Conservation (phyloP, 257 asterid genomes). For the Lavandula angustifolia region DNA sequence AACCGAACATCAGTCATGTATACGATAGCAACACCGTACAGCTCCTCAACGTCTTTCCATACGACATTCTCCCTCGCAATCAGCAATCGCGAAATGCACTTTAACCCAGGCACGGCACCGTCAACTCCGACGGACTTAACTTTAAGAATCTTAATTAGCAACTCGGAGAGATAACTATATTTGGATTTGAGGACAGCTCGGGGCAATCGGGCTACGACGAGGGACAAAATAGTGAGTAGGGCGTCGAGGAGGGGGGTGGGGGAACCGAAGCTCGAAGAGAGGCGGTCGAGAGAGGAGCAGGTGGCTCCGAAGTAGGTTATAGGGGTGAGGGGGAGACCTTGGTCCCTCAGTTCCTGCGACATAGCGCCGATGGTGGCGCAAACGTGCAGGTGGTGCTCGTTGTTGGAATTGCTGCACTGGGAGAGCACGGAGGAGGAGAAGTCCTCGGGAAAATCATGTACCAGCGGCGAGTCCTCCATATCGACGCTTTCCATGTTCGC, state of each 20-base stretch:
- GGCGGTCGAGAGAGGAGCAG: constrained; percentile 69
- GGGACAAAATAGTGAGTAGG: constrained; percentile 55
- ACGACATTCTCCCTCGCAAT: constrained; percentile 50
- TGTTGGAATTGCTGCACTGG: constrained; percentile 48
- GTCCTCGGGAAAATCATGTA: constrained; percentile 31
- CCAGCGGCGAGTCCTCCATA: constrained; percentile 40
- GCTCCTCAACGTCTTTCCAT: constrained; percentile 63
- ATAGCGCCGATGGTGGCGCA: constrained; percentile 78
- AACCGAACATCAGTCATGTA: constrained; percentile 58
- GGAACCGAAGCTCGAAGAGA: constrained; percentile 47
- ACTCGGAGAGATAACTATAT: constrained; percentile 49
- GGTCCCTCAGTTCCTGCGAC: constrained; percentile 76
- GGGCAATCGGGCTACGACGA: constrained; percentile 45
- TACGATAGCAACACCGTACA: constrained; percentile 53
- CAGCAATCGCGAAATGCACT: constrained; percentile 57
- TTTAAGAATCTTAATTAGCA: constrained; percentile 45
- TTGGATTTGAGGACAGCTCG: constrained; percentile 48
- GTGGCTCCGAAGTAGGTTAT: constrained; percentile 78
- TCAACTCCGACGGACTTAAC: constrained; percentile 46
- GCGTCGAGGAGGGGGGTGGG: constrained; percentile 69
- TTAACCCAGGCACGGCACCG: constrained; percentile 66
- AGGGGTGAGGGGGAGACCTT: constrained; percentile 56
- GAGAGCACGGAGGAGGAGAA: constrained; percentile 58
- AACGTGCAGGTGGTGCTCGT: constrained; percentile 76
- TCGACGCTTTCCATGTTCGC: constrained; percentile 52